Evolutionary conservation across 441 rosid species (phyloP), one percentile per base, ranked within the genome.

Genomic region (Aquilaria agallochum): DNA sequence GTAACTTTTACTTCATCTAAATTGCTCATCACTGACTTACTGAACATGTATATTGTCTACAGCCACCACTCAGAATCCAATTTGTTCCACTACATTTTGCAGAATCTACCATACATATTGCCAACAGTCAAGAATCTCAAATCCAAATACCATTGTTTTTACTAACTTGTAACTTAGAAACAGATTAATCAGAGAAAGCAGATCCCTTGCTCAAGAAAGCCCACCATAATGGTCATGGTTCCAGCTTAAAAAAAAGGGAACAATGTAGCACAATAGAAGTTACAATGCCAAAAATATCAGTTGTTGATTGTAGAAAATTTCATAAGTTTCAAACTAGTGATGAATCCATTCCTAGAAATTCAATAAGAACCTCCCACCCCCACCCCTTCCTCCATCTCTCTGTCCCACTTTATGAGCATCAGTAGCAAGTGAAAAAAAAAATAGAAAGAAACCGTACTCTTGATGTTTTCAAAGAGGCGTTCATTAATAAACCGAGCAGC

Each of bases 401-500:
- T 36, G 42, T 2, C 1, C 1, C 40, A 34, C 40, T 36, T 8
- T 4, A 36, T 8, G 5, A 36, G 1, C 42, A 36, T 36, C 42
- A 36, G 42, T 8, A 36, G 7, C 7, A 36, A 36, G 7, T 3
- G 59, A 5, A 31, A 68, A 34, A 15, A 31, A 62, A 32, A 12
- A 56, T 33, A 44, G 12, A 64, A 48, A 59, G 64, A 50, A 20
- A 50, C 46, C 92, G 31, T 83, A 88, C 95, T 81, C 80, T 79
- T 86, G 67, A 94, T 68, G 63, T 94, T 74, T 50, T 67, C 55
- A 34, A 87, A 94, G 30, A 91, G 87, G 59, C 68, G 82, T 11
- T 94, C 83, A 64, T 86, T 90, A 5, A 90, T 87, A 67, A 86
- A 92, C 34, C 69, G 76, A 44, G 98, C 86, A 54, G 98, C 81